Conservation (phyloP, 2,329 filamentous ascomycete species). For the Cladorrhinum sp. region DNA sequence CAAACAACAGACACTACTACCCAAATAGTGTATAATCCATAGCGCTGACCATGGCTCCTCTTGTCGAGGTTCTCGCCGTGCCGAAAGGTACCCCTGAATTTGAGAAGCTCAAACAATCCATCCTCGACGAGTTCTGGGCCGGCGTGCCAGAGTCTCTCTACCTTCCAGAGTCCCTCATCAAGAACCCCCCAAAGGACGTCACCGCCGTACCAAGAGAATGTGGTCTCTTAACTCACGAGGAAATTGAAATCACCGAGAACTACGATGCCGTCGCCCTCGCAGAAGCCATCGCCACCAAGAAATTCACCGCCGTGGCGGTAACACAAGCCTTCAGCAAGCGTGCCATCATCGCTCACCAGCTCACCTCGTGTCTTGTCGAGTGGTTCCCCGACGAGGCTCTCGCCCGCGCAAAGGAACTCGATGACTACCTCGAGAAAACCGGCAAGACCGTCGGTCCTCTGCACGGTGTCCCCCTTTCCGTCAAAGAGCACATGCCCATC, state of each 20-base stretch:
- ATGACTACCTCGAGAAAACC: conserved; percentile 41
- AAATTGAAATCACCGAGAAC: conserved; percentile 48
- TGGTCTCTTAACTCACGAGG: conserved; percentile 43
- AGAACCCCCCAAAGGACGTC: conserved; percentile 33
- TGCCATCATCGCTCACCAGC: conserved; percentile 47
- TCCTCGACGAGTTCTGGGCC: conserved; percentile 33
- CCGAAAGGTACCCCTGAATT: conserved; percentile 26
- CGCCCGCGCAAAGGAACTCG: conserved; percentile 45
- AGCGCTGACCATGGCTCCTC: conserved; percentile 12
- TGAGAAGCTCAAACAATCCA: conserved; percentile 17
- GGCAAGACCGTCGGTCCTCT: conserved; percentile 52
- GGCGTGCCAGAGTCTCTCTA: conserved; percentile 33
- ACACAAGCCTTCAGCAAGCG: conserved; percentile 43
- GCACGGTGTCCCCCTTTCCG: conserved; percentile 57
- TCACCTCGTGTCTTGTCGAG: conserved; percentile 46
- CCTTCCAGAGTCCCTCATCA: conserved; percentile 30
- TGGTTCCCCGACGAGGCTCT: conserved; percentile 50
- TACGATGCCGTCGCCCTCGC: conserved; percentile 44
- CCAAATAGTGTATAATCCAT: neutral
- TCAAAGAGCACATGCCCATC: conserved; percentile 46
- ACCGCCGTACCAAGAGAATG: conserved; percentile 37
- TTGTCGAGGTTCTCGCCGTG: conserved; percentile 26
- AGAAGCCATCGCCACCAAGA: conserved; percentile 35
- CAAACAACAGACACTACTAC: too few species aligned
- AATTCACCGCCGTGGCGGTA: conserved; percentile 40